phyloP scores from a whole-genome alignment of 208 protist species.

The Wallacemonas sp. region DNA sequence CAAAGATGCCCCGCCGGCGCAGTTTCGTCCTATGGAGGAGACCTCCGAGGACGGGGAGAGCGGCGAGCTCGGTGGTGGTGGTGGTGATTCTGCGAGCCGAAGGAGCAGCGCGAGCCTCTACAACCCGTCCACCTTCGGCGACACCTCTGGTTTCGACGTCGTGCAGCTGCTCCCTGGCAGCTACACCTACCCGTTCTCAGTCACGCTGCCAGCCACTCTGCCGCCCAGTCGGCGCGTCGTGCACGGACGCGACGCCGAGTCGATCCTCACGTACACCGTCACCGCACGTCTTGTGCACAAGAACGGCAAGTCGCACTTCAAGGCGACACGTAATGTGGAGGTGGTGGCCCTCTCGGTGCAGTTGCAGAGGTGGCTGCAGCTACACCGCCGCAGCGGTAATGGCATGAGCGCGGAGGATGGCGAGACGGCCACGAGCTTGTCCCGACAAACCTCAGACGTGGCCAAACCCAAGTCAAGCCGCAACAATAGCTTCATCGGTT shows the following conservation, averaged over 20 bases:
- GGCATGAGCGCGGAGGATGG: slow-evolving; percentile 1
- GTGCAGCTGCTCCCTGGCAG: slow-evolving; percentile 43
- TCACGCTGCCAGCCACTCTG: slow-evolving; percentile 44
- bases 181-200: slow-evolving; percentile 65
- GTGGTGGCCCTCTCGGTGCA: slow-evolving; percentile 55
- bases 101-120: slow-evolving; percentile 1
- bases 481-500: background rate
- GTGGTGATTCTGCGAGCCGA: background rate
- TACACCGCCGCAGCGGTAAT: slow-evolving; percentile 19
- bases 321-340: slow-evolving; percentile 16
- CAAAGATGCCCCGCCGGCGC: background rate
- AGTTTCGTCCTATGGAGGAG: background rate
- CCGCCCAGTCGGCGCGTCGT: slow-evolving; percentile 36
- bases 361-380: slow-evolving; percentile 44
- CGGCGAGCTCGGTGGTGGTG: background rate
- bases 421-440: background rate
- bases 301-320: slow-evolving; percentile 20
- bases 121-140: slow-evolving; percentile 3
- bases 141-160: slow-evolving; percentile 3
- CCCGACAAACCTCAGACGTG: background rate
- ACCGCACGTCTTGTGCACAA: slow-evolving; percentile 29
- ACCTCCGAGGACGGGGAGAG: background rate
- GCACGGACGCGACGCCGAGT: slow-evolving; percentile 18
- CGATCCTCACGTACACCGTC: slow-evolving; percentile 40
- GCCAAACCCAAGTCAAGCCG: background rate